Evolutionary conservation across 2,329 filamentous ascomycete species (phyloP), one percentile per base, ranked within the genome.

Genomic region (Xenoacremonium recifei): DNA sequence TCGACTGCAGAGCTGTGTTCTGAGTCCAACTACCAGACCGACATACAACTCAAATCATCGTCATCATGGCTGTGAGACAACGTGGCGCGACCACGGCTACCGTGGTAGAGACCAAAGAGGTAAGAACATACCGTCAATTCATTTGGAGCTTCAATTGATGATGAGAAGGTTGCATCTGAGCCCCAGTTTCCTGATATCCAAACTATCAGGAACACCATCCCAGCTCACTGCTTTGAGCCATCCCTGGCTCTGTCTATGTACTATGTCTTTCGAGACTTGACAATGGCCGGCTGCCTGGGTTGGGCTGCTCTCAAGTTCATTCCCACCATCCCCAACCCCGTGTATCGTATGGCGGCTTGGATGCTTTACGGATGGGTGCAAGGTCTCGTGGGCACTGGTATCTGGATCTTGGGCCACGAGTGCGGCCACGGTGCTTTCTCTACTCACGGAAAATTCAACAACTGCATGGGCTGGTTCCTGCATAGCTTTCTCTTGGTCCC

Each of bases 361-460:
- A 65, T 67, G 21, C 60, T 65, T 32, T 87, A 87, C 61, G 76
- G 79, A 49, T 84, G 80, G 61, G 54, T 77, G 34, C 81, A 86
- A 65, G 83, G 84, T 37, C 74, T 84, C 20, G 67, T 85, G 52
- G 79, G 80, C 60, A 85, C 81, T 3, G 84, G 84, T 4, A 66
- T 87, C 53, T 87, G 84, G 84, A 82, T 85, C 51, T 68, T 87
- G 30, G 83, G 79, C 13, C 84, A 88, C 60, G 84, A 88, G 62
- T 84, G 79, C 61, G 84, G 84, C 38, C 84, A 88, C 61, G 78
- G 79, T 15, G 81, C 82, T 35, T 84, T 87, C 61, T 84, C 79
- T n/a, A 62, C 67, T 17, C 71, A 77, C 61, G 67, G 67, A 35
- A 59, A 53, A 21, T 58, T 85, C 49, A 87, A 87, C 62, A 75